phyloP scores from a whole-genome alignment of 306 rosid species.

The Gleditsia sinensis region DNA sequence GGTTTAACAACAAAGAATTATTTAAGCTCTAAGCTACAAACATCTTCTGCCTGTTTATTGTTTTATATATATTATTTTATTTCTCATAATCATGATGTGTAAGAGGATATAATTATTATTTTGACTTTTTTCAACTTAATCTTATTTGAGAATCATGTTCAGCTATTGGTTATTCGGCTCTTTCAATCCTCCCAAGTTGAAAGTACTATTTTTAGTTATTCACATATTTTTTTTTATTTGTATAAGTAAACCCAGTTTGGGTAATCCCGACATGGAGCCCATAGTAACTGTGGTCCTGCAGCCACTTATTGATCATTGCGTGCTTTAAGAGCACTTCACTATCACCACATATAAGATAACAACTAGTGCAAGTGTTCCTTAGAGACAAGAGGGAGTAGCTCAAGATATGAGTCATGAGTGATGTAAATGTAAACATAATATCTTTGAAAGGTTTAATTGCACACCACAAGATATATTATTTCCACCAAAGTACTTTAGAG shows the following conservation, averaged over 20 bases:
- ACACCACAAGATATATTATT: no score
- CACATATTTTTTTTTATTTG: background rate
- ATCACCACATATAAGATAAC: background rate
- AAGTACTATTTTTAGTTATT: background rate
- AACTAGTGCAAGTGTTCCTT: background rate
- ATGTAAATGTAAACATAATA: background rate
- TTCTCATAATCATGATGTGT: no score
- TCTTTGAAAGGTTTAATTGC: background rate
- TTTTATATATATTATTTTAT: no score
- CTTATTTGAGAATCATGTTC: no score
- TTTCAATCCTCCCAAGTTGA: background rate
- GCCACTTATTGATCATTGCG: background rate
- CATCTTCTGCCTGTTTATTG: no score
- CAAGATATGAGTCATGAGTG: no score
- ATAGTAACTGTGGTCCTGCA: background rate
- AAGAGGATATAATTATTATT: no score
- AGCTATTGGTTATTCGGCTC: background rate
- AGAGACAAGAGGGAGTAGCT: background rate
- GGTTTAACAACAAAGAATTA: no score
- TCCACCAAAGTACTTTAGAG: no score
- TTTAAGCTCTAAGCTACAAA: no score
- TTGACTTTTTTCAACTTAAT: no score
- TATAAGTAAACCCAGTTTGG: background rate
- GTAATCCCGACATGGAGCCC: no score
- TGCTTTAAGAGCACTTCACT: background rate